Conservation (phyloP, 75 land plant species). For the Picea glauca region DNA sequence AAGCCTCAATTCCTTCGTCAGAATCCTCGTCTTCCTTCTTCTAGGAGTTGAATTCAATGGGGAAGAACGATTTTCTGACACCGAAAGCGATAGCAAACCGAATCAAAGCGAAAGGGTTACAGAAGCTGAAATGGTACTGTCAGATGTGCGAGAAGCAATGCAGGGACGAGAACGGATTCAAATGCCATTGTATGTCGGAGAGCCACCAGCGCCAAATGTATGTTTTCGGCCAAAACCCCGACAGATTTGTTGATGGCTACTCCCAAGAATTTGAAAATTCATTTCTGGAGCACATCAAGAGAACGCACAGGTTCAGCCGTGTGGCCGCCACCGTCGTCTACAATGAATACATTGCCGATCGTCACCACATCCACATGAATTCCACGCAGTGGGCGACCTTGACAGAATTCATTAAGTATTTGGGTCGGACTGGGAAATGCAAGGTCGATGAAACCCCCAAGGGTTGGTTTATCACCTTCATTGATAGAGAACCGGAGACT, state of each 20-base stretch:
- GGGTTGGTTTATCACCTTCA: slow-evolving; percentile 96
- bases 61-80: slow-evolving; percentile 97
- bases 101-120: slow-evolving; percentile 97
- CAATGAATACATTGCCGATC: slow-evolving; percentile 88
- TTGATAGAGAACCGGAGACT: slow-evolving; percentile 92
- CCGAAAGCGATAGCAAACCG: slow-evolving; percentile 98
- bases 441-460: slow-evolving; percentile 90
- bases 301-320: slow-evolving; percentile 85
- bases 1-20: too few relatives aligned
- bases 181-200: slow-evolving; percentile 98
- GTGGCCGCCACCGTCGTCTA: slow-evolving; percentile 96
- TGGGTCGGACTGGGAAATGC: slow-evolving; percentile 85
- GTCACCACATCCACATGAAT: slow-evolving; percentile 97
- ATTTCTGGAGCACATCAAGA: slow-evolving; percentile 82
- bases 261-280: slow-evolving; percentile 84
- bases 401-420: slow-evolving; percentile 90
- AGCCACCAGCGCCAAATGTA: slow-evolving; percentile 99
- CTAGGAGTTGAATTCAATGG: slow-evolving; percentile 28
- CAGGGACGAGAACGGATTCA: slow-evolving; percentile 99
- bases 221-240: slow-evolving; percentile 88
- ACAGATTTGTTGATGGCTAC: slow-evolving; percentile 77
- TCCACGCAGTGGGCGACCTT: slow-evolving; percentile 94
- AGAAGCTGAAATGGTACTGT: slow-evolving; percentile 98
- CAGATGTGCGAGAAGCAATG: slow-evolving; percentile 99
- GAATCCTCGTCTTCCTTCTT: too few relatives aligned